Evolutionary conservation across 306 rosid genomes (phyloP).

Genomic region (Prinsepia uniflora): DNA sequence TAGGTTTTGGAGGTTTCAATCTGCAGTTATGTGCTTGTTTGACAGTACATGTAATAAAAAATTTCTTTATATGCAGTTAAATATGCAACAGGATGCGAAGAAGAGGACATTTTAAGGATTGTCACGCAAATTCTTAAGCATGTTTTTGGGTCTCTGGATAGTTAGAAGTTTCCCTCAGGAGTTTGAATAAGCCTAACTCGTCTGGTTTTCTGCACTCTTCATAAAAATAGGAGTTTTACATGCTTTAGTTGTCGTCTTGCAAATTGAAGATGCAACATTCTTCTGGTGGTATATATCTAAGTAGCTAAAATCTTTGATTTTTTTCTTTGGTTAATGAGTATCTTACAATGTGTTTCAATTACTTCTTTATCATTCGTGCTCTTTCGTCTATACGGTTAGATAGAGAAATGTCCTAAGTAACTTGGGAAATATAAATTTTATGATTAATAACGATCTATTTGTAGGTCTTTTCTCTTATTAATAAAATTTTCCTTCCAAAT

Average conservation of each 20-base stretch:
- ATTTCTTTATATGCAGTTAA: conserved; percentile 43
- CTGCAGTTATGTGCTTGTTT: no score
- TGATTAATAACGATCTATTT: no score
- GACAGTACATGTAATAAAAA: background rate
- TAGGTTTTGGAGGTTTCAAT: background rate
- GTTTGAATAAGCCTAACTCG: background rate
- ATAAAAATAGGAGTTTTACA: background rate
- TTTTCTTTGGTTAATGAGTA: background rate
- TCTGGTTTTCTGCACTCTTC: background rate
- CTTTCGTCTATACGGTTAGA: no score
- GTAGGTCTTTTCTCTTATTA: no score
- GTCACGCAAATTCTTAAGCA: conserved; percentile 59
- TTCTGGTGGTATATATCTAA: background rate
- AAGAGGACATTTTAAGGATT: conserved; percentile 47
- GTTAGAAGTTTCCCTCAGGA: conserved; percentile 9
- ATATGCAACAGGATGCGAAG: conserved; percentile 55
- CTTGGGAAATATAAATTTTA: no score
- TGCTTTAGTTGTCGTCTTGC: background rate
- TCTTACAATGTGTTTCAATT: background rate
- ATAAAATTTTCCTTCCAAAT: no score
- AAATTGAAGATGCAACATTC: background rate
- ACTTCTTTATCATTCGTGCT: no score
- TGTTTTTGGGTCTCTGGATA: conserved; percentile 35
- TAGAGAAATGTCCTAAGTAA: no score
- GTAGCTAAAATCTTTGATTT: background rate